Conservation (phyloP, 1,284 basidiomycete genomes). For the Ustilago bromivora region DNA sequence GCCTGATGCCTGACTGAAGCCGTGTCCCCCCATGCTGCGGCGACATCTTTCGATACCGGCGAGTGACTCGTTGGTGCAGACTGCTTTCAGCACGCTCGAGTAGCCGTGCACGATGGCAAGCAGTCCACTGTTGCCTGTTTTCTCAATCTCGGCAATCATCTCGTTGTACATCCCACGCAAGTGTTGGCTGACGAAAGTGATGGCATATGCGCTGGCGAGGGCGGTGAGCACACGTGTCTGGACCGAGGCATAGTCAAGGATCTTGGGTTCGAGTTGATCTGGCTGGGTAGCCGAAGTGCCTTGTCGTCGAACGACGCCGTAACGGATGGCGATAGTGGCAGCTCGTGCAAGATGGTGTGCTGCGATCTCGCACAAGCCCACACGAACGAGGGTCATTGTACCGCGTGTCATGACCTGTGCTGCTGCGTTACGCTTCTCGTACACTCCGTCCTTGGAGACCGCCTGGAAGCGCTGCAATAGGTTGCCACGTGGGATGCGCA, state of each 20-base stretch:
- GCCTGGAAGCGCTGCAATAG: conserved; percentile 55
- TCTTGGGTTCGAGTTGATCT: conserved; percentile 51
- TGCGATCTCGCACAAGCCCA: conserved; percentile 58
- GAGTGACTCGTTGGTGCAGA: conserved; percentile 53
- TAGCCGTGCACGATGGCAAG: conserved; percentile 58
- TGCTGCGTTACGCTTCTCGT: conserved; percentile 48
- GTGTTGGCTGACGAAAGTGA: conserved; percentile 54
- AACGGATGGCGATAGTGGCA: conserved; percentile 54
- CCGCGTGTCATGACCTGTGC: conserved; percentile 59
- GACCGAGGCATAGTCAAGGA: conserved; percentile 57
- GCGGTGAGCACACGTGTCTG: conserved; percentile 57
- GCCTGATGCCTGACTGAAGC: conserved; percentile 52
- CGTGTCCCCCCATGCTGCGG: conserved; percentile 58
- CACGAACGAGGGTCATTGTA: conserved; percentile 60
- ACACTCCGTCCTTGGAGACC: conserved; percentile 47
- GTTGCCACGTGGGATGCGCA: conserved; percentile 50
- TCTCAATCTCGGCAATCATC: conserved; percentile 48
- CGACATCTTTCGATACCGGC: conserved; percentile 54
- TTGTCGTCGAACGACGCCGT: conserved; percentile 54
- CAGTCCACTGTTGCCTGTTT: conserved; percentile 35
- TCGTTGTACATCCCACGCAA: conserved; percentile 50
- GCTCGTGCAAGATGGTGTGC: conserved; percentile 57
- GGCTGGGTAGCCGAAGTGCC: conserved; percentile 44
- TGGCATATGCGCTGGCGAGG: conserved; percentile 52
- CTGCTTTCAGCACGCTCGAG: conserved; percentile 59